Evolutionary conservation across 148 eudicot genomes (phyloP), one percentile per base, ranked within the genome.

Genomic region (Rhododendron vialii): DNA sequence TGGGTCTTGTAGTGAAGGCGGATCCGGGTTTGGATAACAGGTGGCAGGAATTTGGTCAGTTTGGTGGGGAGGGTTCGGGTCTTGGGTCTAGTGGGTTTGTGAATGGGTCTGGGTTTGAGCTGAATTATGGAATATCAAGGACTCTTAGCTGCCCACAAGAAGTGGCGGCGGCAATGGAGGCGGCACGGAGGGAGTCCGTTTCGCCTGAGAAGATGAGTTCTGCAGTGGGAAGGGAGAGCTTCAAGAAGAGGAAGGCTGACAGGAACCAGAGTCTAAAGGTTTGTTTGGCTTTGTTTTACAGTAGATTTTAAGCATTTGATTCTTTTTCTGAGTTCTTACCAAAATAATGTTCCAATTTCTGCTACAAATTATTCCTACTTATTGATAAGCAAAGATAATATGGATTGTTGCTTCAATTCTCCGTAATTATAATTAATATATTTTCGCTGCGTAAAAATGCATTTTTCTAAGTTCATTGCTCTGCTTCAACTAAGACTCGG

Each of bases 211-310:
- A 91, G 89, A 86, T 88, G 74, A 86, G 88, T 84, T 86, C 88
- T 50, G 30, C 87, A 13, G 81, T 84, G 20, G 95, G 91, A 22
- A 91, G 83, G 61, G 92, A 91, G 83, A 90, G 95, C 67, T 95
- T 89, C 88, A 96, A 91, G 92, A 96, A 96, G 89, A 93, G 98
- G 87, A 96, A 96, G 82, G 90, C 95, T 82, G 94, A 93, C 28
- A 91, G 89, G 84, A 87, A 80, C 80, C 88, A 86, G 28, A 63
- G 63, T 77, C 87, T 90, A 43, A 90, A 95, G 98, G 99, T 96
- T 33, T 45, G 69, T 61, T 78, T 84, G 85, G 14, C 20, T 82
- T 22, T 35, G 63, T 59, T 59, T 20, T 59, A 51, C 17, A 59
- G 65, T 59, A 5, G 9, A 20, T 59, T 3, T 59, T 57, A n/a